A percentile compares a stretch with the other conserved stretches of the same genome.
Conservation (phyloP, 805 yeast genomes). For the Starmerella asiatica region DNA sequence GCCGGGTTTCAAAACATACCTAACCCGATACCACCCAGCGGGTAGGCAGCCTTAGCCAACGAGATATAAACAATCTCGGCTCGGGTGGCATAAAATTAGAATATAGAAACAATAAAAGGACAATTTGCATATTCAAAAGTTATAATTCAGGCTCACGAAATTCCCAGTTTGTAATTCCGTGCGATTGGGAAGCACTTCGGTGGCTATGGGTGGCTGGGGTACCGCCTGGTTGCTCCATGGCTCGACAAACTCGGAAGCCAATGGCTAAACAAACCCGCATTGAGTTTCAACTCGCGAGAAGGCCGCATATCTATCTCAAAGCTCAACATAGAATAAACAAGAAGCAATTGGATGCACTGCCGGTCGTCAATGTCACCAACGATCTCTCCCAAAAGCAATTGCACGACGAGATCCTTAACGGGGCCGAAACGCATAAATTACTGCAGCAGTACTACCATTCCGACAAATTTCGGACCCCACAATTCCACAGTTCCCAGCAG, state of each 20-base stretch:
- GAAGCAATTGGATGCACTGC: background rate
- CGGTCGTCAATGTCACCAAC: background rate
- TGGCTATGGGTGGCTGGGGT: background rate
- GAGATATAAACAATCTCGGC: too few species aligned
- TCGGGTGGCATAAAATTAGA: too few species aligned
- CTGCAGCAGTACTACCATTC: conserved; percentile 3
- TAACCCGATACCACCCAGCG: too few species aligned
- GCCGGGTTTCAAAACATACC: background rate
- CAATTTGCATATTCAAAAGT: too few species aligned
- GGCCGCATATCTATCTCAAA: background rate
- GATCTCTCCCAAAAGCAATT: background rate
- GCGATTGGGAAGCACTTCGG: background rate
- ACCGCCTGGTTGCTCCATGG: background rate
- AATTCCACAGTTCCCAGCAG: conserved; percentile 25
- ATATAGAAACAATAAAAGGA: too few species aligned
- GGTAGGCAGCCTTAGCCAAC: too few species aligned
- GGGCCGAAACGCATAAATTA: conserved; percentile 5
- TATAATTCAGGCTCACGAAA: too few species aligned
- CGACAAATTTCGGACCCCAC: conserved; percentile 5
- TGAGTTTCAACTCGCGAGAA: background rate
- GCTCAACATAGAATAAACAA: background rate
- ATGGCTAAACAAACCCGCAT: background rate
- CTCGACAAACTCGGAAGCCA: background rate
- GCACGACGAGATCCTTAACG: conserved; percentile 6
- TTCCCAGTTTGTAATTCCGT: too few species aligned